phyloP scores from a whole-genome alignment of 106 monocot species.

The Dioscorea zingiberensis region DNA sequence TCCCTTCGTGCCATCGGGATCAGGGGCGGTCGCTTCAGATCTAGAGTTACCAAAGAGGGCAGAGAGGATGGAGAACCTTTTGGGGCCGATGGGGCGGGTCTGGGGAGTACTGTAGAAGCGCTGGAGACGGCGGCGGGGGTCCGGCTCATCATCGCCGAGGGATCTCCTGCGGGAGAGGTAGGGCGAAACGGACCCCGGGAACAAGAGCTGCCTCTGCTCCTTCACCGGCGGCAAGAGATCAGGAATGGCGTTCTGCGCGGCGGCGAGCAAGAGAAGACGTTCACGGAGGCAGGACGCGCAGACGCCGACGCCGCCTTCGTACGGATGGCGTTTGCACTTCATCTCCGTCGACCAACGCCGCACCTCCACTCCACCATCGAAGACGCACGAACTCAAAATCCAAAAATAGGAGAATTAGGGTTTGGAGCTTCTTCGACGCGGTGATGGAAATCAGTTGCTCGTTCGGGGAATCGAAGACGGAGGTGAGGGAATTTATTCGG shows the following conservation, averaged over 20 bases:
- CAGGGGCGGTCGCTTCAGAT: neutral
- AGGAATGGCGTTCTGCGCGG: neutral
- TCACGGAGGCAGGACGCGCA: constrained; percentile 52
- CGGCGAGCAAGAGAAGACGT: constrained; percentile 36
- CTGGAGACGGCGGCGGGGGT: neutral
- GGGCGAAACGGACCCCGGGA: constrained; percentile 32
- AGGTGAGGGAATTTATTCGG: too few species aligned
- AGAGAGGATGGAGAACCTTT: constrained; percentile 12
- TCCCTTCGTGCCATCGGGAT: neutral
- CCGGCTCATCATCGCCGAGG: constrained; percentile 3
- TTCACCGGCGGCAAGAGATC: constrained; percentile 2
- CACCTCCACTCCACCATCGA: too few species aligned
- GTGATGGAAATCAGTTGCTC: too few species aligned
- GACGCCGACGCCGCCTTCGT: constrained; percentile 29
- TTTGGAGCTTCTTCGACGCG: too few species aligned
- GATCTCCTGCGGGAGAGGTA: constrained; percentile 28
- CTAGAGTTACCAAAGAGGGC: constrained; percentile 15
- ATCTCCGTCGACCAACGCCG: constrained; percentile 9
- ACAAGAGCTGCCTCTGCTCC: neutral
- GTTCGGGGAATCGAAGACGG: too few species aligned
- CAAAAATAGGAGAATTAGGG: too few species aligned
- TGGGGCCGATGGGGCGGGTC: constrained; percentile 1
- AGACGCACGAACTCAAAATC: too few species aligned
- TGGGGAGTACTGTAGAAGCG: constrained; percentile 46
- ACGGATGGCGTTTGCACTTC: constrained; percentile 45